Evolutionary conservation across 2,329 filamentous ascomycete genomes (phyloP).

Genomic region (Hymenoscyphus fraxineus): DNA sequence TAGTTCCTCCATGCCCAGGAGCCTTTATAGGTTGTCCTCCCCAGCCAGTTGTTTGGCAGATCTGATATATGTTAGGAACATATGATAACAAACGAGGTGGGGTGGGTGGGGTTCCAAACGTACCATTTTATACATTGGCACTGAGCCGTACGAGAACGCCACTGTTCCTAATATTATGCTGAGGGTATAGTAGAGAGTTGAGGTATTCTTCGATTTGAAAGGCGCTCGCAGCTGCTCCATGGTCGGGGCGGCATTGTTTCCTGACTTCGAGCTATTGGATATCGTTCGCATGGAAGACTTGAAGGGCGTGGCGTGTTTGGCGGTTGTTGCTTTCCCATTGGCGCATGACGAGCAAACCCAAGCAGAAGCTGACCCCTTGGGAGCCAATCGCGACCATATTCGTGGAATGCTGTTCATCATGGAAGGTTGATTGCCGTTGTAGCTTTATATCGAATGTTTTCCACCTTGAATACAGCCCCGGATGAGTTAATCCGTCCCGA

Average conservation of each 20-base stretch:
- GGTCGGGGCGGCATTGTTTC: conserved; percentile 40
- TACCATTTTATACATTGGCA: conserved; percentile 86
- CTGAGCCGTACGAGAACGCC: conserved; percentile 76
- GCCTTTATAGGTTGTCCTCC: conserved; percentile 88
- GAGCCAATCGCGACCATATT: conserved; percentile 20
- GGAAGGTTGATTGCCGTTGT: background rate
- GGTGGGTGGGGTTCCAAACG: conserved; percentile 14
- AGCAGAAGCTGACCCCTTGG: conserved; percentile 28
- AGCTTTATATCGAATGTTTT: conserved; percentile 3
- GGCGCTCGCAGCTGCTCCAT: conserved; percentile 64
- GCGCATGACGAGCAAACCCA: conserved; percentile 33
- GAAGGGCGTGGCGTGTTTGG: conserved; percentile 19
- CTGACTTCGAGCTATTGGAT: conserved; percentile 29
- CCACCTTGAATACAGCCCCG: background rate
- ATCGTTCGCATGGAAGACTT: conserved; percentile 27
- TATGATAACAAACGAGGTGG: background rate
- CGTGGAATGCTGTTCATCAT: conserved; percentile 28
- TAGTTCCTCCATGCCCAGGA: conserved; percentile 54
- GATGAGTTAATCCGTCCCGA: background rate
- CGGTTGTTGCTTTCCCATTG: conserved; percentile 14
- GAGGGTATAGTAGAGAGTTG: conserved; percentile 69
- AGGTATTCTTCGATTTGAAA: conserved; percentile 65
- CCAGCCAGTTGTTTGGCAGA: conserved; percentile 85
- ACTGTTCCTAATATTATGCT: conserved; percentile 77
- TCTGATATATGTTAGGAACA: conserved; percentile 43